Evolutionary conservation across 371 early-diverging fungal species (phyloP), one percentile per base, ranked within the genome.

Genomic region (Dipsacomyces acuminosporus): DNA sequence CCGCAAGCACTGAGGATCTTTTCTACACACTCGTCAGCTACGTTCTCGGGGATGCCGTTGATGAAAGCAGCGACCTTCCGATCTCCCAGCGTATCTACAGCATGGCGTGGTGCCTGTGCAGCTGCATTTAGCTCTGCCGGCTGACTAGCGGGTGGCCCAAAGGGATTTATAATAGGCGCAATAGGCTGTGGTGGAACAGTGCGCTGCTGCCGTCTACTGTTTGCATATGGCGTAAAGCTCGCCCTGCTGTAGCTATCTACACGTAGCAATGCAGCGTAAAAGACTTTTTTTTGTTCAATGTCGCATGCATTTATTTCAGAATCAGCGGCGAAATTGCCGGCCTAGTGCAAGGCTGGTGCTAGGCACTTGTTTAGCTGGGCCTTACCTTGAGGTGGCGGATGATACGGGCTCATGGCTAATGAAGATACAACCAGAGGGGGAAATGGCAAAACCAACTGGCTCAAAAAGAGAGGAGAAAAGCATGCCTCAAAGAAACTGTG

Each of bases 1-100:
- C 74, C 73, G 18, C 73, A 74, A 2, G 59, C 59, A 15, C 21
- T 26, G n/a, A 74, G 45, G 6, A 74, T 33, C 51, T 44, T 47
- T 35, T 50, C 45, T 8, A 74, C 33, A 58, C 54, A 64, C 2
- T 57, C 49, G 34, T 74, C 73, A 7, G 48, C 35, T 20, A 72
- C 36, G 18, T 25, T 50, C 3, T 34, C 54, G 17, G 43, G 38
- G 19, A 74, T 64, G 3, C 70, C 59, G n/a, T 71, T 60, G 9
- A 74, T 35, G 46, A 63, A 74, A 17, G 67, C 51, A 0, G 62
- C 23, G 0, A 64, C 47, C 7, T 45, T 45, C 25, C 40, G 48
- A 6, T 48, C 54, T 3, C 23, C 40, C 30, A 9, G 25, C 13
- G 13, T 9, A 36, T 14, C 5, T 30, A 21, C 21, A 41, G 38